A percentile compares a stretch with the other conserved stretches of the same genome.
phyloP scores from a whole-genome alignment of 2,329 filamentous ascomycete genomes.

The Xylariaceae sp. region DNA sequence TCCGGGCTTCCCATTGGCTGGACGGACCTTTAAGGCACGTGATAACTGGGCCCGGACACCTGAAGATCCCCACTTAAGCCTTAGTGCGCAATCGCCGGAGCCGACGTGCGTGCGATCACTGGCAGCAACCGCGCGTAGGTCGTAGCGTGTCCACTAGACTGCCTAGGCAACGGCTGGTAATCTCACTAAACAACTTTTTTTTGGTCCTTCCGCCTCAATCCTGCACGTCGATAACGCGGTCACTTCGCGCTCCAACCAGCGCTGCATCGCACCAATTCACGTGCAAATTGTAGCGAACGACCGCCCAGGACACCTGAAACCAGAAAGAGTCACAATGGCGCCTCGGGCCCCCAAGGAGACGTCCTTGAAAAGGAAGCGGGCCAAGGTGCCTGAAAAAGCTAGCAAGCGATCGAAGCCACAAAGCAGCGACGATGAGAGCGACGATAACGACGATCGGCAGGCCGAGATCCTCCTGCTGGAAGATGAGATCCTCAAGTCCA shows the following conservation, averaged over 20 bases:
- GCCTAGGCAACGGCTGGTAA: neutral
- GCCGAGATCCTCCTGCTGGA: slow-evolving; percentile 70
- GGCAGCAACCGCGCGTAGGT: neutral
- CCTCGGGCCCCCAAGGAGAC: slow-evolving; percentile 26
- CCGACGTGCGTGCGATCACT: neutral
- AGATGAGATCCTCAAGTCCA: slow-evolving; percentile 75
- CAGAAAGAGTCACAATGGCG: slow-evolving; percentile 27
- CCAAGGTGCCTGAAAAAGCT: slow-evolving; percentile 38
- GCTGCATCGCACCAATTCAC: neutral
- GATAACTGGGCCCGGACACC: slow-evolving; percentile 22
- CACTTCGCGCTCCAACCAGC: neutral
- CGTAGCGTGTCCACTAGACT: neutral
- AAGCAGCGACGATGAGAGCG: slow-evolving; percentile 43
- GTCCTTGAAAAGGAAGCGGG: slow-evolving; percentile 49
- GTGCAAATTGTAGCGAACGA: neutral
- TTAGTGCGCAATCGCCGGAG: neutral
- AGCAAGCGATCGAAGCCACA: slow-evolving; percentile 50
- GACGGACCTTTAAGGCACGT: slow-evolving; percentile 19
- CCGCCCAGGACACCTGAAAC: neutral
- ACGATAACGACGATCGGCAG: slow-evolving; percentile 49
- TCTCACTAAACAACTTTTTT: slow-evolving; percentile 11
- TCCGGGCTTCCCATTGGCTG: slow-evolving; percentile 24
- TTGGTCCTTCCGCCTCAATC: neutral
- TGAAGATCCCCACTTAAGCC: slow-evolving; percentile 7
- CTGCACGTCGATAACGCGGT: neutral